Evolutionary conservation across 1,139 yeast species (phyloP).

Genomic region (Diutina scorzettiae): DNA sequence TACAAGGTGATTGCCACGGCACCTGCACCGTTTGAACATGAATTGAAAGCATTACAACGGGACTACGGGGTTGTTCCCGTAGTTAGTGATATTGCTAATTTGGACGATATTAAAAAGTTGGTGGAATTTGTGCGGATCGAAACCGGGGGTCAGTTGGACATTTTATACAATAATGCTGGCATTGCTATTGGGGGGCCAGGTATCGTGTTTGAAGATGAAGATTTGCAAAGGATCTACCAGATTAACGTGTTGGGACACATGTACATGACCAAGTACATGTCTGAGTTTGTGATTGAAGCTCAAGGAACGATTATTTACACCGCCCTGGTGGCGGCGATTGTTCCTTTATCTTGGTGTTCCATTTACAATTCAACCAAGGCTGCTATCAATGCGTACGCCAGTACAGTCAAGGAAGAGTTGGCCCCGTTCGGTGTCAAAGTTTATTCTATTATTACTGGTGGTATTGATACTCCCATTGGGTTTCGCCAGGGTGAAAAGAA

Average conservation of each 20-base stretch:
- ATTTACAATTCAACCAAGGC: slow-evolving; percentile 25
- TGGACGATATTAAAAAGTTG: slow-evolving; percentile 16
- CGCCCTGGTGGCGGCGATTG: slow-evolving; percentile 22
- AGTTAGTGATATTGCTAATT: slow-evolving; percentile 21
- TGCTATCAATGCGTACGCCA: slow-evolving; percentile 19
- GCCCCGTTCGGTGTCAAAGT: slow-evolving; percentile 26
- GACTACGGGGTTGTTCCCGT: slow-evolving; percentile 20
- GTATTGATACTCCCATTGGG: slow-evolving; percentile 24
- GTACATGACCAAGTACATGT: slow-evolving; percentile 22
- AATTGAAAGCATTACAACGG: slow-evolving; percentile 17
- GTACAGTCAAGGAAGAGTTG: slow-evolving; percentile 15
- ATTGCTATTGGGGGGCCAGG: slow-evolving; percentile 14
- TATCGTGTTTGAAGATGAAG: slow-evolving; percentile 18
- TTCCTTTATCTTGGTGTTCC: slow-evolving; percentile 24
- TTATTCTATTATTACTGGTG: slow-evolving; percentile 28
- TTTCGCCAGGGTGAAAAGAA: no score
- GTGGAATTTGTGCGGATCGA: slow-evolving; percentile 6
- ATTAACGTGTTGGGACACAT: slow-evolving; percentile 30
- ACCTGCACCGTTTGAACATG: slow-evolving; percentile 9
- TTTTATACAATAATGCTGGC: slow-evolving; percentile 7
- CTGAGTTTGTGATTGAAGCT: slow-evolving; percentile 20
- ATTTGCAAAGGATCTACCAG: slow-evolving; percentile 16
- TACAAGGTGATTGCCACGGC: slow-evolving; percentile 1
- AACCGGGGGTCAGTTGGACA: slow-evolving; percentile 7
- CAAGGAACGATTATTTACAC: slow-evolving; percentile 27